These are phyloP conservation scores for Crithidia fasciculata DNA, from an alignment of 208 protist species.

Conservation along the genomic window DNA sequence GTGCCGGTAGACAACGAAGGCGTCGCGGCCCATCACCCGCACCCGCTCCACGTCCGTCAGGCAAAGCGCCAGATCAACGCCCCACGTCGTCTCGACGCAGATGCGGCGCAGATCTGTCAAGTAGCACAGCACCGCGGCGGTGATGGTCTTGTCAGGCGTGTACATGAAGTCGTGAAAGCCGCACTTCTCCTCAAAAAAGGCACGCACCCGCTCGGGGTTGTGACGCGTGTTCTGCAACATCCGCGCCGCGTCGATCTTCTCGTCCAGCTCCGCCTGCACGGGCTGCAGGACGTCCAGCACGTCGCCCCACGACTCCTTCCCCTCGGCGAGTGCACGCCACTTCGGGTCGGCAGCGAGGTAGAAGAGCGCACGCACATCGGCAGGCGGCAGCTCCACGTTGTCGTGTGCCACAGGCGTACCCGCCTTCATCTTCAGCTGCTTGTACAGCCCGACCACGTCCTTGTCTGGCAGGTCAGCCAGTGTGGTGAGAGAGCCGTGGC, in stretches of 20 bases:
- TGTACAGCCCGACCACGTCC: constrained; percentile 58
- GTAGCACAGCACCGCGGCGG: constrained; percentile 79
- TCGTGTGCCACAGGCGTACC: constrained; percentile 50
- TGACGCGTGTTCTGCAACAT: constrained; percentile 85
- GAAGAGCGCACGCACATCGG: constrained; percentile 79
- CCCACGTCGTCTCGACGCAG: constrained; percentile 79
- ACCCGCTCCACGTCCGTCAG: constrained; percentile 75
- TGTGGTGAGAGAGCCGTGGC: constrained; percentile 67
- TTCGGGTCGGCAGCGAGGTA: constrained; percentile 68
- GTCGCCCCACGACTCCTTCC: constrained; percentile 60
- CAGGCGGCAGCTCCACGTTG: constrained; percentile 47
- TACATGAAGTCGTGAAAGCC: constrained; percentile 91
- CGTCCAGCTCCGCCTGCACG: constrained; percentile 56
- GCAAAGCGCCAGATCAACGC: constrained; percentile 54
- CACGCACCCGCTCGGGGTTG: constrained; percentile 68
- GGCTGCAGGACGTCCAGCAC: constrained; percentile 57
- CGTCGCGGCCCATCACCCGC: constrained; percentile 73
- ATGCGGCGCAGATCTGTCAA: constrained; percentile 76
- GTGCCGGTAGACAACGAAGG: constrained; percentile 76
- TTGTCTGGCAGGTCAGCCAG: constrained; percentile 74
- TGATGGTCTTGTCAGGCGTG: constrained; percentile 86
- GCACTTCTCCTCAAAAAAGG: constrained; percentile 91
- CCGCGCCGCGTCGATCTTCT: constrained; percentile 83
- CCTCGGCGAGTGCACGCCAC: constrained; percentile 38
- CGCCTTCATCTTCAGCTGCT: constrained; percentile 46